Base-by-base conservation (phyloP, 768 basidiomycete genomes). In the Pleurotus ostreatus region DNA sequence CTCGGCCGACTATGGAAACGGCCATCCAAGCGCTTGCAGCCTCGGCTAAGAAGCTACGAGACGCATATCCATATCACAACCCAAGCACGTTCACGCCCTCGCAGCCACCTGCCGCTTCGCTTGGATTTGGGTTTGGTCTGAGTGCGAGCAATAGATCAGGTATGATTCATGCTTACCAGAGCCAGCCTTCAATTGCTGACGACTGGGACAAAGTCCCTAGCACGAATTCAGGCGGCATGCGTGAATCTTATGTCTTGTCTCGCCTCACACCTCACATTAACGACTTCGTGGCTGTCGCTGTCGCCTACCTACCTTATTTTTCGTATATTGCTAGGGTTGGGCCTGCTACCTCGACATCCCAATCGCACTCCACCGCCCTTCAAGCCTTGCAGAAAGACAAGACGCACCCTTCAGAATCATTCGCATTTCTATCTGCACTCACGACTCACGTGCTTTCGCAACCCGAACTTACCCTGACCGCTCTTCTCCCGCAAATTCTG, bases 291-390 rank as follows among this genome's bases (percentile, higher is more conserved):
- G 80, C 91, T 2, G 81, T 86, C 26, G 89, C 82, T 68, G 78
- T 85, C 67, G 87, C 92, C 5, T 94, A 93, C 66, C 81, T 93
- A 46, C 89, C 89, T 2, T 93, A 94, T 66, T 94, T 94, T 66
- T 88, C 90, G 18, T 85, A 81, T 61, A 68, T 80, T 52, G 65
- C 77, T 12, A 54, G 63, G 41, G 13, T 49, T n/a, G 49, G 20
- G 7, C 55, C 70, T 23, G 46, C 65, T 52, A 58, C 63, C 59
- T 64, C 70, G 49, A 60, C 69, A 61, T 58, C 71, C 44, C 71
- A 73, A 52, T 73, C 75, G 20, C 75, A 78, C 56, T 68, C 78
- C n/a, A 66, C 75, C 6, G 67, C 70, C 18, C 63, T 80, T 26
- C 80, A 80, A 61, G 69, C 76, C 41, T 71, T 82, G 54, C 83